A percentile compares a stretch with the other conserved stretches of the same genome.
phyloP scores from a whole-genome alignment of 2,329 filamentous ascomycete genomes.

The Penicillium crustosum region DNA sequence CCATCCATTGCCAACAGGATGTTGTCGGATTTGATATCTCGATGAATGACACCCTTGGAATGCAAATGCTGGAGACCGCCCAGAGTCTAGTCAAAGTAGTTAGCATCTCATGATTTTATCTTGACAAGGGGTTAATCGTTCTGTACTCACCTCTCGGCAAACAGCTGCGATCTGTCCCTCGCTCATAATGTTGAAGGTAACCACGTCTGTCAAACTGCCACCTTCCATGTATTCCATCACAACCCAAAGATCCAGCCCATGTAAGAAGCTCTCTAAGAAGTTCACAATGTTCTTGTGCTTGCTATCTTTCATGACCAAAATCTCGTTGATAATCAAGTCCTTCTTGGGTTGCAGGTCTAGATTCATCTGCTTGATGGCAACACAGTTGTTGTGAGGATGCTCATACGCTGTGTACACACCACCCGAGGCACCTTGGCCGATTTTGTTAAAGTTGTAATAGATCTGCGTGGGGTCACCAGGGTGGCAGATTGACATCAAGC shows the following conservation, averaged over 20 bases:
- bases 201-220: constrained; percentile 93
- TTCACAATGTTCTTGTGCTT: constrained; percentile 99
- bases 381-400: constrained; percentile 76
- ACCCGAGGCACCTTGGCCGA: constrained; percentile 94
- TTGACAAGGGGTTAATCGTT: neutral
- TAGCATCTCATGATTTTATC: constrained; percentile 11
- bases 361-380: constrained; percentile 99
- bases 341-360: constrained; percentile 98
- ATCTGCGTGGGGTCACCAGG: constrained; percentile 84
- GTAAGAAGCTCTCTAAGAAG: constrained; percentile 95
- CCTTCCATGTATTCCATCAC: constrained; percentile 99
- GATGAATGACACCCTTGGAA: constrained; percentile 96
- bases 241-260: constrained; percentile 90
- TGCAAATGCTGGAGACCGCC: constrained; percentile 92
- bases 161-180: constrained; percentile 96
- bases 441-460: constrained; percentile 87
- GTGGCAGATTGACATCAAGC: constrained; percentile 85
- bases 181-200: constrained; percentile 99
- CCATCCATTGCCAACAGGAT: constrained; percentile 91
- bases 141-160: constrained; percentile 69
- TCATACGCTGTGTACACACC: constrained; percentile 93
- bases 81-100: constrained; percentile 58
- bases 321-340: constrained; percentile 98
- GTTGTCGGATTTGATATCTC: constrained; percentile 99
- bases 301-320: constrained; percentile 98